Evolutionary conservation across 371 early-diverging fungal genomes (phyloP), one percentile per base, ranked within the genome.

Genomic region (Amoeboaphelidium protococcarum): DNA sequence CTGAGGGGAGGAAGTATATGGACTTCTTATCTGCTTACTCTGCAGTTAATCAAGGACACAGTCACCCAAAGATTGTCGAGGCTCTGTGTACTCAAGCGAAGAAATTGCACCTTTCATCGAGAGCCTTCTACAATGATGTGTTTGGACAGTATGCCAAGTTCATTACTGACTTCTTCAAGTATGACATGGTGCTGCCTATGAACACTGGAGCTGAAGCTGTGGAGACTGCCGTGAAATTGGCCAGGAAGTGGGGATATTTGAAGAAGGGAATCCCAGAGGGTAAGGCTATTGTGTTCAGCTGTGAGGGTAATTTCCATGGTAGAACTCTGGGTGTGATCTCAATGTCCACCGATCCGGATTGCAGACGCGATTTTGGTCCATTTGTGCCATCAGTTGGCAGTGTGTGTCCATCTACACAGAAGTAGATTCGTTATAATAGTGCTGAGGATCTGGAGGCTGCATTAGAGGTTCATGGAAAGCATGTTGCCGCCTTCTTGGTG

Each of bases 191-290:
- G 2, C 51, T n/a, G 27, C 21, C 6, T 6, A 40, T 12, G 6
- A 95, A 95, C 73, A 91, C 94, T 10, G 96, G 96, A 51, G 90
- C 90, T 48, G 96, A 95, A 58, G 94, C 88, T 10, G 94, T 95
- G 22, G 96, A 95, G 60, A 91, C 96, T 3, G 96, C 87, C 19
- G 75, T 95, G 60, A 95, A 95, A 68, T 72, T 95, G n/a, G 80
- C 94, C 41, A 76, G 96, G 57, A 80, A 81, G 62, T 95, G 94
- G 94, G 96, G 81, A 19, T 90, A 90, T 65, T 52, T 68, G 49
- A 77, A 81, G 48, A 95, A 95, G 70, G 73, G 77, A 10, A 79
- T 95, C 41, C 71, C 78, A 16, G 68, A 71, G 42, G 72, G 79
- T 52, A 57, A 85, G 48, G 89, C 88, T 26, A 72, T 92, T 47